Conservation (phyloP, 768 basidiomycete species). For the Boletus eberwhitei region DNA sequence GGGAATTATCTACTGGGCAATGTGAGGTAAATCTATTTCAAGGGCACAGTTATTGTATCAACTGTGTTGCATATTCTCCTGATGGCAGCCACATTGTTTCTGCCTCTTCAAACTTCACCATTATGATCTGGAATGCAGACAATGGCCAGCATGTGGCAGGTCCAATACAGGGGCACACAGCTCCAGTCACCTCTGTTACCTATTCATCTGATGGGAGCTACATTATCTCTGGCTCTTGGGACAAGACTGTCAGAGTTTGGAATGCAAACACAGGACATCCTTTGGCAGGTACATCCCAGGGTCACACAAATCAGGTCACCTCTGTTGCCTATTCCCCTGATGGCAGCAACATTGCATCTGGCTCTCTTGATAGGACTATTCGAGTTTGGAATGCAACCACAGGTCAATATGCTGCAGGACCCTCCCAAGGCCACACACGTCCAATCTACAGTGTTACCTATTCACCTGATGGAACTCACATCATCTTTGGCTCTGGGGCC, state of each 20-base stretch:
- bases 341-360: constrained; percentile 11
- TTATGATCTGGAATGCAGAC: constrained; percentile 21
- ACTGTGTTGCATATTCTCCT: constrained; percentile 24
- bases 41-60: constrained; percentile 4
- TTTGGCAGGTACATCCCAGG: not conserved
- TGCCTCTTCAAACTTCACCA: constrained; percentile 17
- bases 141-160: constrained; percentile 12
- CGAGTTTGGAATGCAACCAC: constrained; percentile 8
- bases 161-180: constrained; percentile 17
- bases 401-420: constrained; percentile 2
- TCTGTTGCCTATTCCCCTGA: constrained; percentile 17
- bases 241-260: constrained; percentile 16
- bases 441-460: not conserved
- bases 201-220: constrained; percentile 18
- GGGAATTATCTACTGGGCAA: constrained; percentile 13
- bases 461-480: constrained; percentile 21
- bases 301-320: not conserved
- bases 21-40: constrained; percentile 4
- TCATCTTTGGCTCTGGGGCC: constrained; percentile 16
- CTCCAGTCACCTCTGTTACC: constrained; percentile 1
- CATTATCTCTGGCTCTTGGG: constrained; percentile 16
- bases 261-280: constrained; percentile 4
- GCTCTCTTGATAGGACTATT: constrained; percentile 7
- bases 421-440: not conserved
- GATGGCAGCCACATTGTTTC: constrained; percentile 24